A percentile compares a stretch with the other conserved stretches of the same genome.
These are phyloP conservation scores for Cylindrodendrum hubeiense DNA, from an alignment of 2,329 filamentous ascomycete species.

Conservation along the genomic window DNA sequence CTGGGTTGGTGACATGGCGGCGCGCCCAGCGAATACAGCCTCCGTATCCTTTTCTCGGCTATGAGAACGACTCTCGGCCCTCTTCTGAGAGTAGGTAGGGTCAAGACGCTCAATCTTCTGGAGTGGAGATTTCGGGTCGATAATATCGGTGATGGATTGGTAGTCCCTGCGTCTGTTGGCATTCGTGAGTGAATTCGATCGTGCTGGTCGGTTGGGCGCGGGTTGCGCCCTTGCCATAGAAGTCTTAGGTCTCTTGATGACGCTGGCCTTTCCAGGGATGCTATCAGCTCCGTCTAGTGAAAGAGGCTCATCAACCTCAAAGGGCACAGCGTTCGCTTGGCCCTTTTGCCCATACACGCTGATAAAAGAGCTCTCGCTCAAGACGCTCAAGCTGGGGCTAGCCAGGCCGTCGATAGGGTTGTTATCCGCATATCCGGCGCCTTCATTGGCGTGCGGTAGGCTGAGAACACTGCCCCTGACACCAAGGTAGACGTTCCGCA, in stretches of 20 bases:
- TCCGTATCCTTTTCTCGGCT: slow-evolving; percentile 43
- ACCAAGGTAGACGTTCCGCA: slow-evolving; percentile 70
- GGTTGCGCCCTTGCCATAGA: slow-evolving; percentile 32
- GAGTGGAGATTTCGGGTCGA: slow-evolving; percentile 61
- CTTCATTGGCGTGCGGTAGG: slow-evolving; percentile 61
- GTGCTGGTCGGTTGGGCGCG: slow-evolving; percentile 25
- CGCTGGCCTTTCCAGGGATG: slow-evolving; percentile 28
- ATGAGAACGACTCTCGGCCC: slow-evolving; percentile 48
- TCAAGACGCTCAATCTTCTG: slow-evolving; percentile 64
- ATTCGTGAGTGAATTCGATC: slow-evolving; percentile 48
- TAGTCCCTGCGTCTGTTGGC: slow-evolving; percentile 52
- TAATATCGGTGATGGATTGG: slow-evolving; percentile 60
- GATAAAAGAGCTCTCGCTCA: slow-evolving; percentile 76
- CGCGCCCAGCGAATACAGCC: slow-evolving; percentile 30
- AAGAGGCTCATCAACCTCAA: slow-evolving; percentile 47
- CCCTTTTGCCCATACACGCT: slow-evolving; percentile 71
- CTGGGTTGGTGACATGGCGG: slow-evolving; percentile 30
- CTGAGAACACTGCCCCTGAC: slow-evolving; percentile 62
- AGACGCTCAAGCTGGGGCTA: slow-evolving; percentile 72
- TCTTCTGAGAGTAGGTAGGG: slow-evolving; percentile 44
- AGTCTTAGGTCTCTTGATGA: slow-evolving; percentile 38
- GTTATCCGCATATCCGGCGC: slow-evolving; percentile 41
- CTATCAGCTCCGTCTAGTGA: slow-evolving; percentile 44
- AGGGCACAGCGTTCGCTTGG: slow-evolving; percentile 38
- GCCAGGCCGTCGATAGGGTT: slow-evolving; percentile 53